These are phyloP conservation scores for Geotrichum klebahnii DNA, from an alignment of 1,139 yeast species.

Conservation along the genomic window DNA sequence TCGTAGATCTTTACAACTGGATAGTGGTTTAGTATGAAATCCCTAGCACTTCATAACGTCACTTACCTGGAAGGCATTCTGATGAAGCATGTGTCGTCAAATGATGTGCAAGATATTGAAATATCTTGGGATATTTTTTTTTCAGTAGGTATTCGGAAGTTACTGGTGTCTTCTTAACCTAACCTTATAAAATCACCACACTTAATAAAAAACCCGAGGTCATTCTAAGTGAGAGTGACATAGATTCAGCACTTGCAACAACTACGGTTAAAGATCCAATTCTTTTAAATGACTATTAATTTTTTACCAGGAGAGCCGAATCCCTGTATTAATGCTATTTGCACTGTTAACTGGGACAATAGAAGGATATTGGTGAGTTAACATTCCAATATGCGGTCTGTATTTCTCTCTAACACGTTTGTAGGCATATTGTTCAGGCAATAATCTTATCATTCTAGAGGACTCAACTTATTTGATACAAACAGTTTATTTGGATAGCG, in stretches of 20 bases:
- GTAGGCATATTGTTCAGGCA: constrained; percentile 77
- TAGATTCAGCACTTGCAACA: neutral
- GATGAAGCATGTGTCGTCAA: neutral
- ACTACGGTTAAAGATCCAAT: neutral
- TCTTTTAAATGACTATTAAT: constrained; percentile 34
- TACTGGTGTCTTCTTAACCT: neutral
- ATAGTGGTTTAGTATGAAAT: constrained; percentile 15
- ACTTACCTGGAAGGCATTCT: constrained; percentile 22
- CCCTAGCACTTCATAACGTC: neutral
- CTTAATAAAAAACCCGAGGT: neutral
- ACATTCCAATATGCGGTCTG: neutral
- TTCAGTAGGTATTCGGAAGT: no score
- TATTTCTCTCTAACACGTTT: neutral
- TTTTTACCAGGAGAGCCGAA: constrained; percentile 87
- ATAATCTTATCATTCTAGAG: constrained; percentile 66
- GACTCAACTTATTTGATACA: constrained; percentile 57
- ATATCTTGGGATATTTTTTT: no score
- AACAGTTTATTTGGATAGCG: constrained; percentile 66
- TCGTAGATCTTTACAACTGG: constrained; percentile 86
- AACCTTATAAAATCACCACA: constrained; percentile 1
- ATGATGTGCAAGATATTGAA: neutral
- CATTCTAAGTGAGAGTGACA: neutral
- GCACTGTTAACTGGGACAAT: constrained; percentile 65
- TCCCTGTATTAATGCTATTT: constrained; percentile 50
- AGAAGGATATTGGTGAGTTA: constrained; percentile 50